phyloP scores from a whole-genome alignment of 495 filamentous ascomycete genomes.

The Aspergillus hancockii region DNA sequence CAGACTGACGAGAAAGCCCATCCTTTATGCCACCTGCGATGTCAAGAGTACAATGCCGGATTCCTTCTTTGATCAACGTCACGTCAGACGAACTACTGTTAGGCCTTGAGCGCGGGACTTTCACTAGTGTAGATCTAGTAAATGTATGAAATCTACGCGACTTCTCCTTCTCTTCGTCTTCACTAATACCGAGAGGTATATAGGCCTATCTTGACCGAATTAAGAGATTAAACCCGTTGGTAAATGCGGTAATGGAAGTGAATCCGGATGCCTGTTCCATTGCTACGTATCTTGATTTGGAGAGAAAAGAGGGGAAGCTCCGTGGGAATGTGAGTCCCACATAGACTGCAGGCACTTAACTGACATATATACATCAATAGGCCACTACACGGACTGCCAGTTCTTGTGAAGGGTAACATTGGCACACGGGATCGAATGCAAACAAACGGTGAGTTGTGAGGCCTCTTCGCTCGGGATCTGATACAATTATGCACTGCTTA shows the following conservation, averaged over 20 bases:
- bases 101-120: constrained; percentile 46
- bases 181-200: too few species aligned
- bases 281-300: constrained; percentile 50
- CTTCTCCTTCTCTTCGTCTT: neutral
- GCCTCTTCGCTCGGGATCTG: constrained; percentile 17
- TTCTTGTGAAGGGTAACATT: constrained; percentile 70
- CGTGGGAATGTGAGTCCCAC: constrained; percentile 33
- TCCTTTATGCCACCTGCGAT: too few species aligned
- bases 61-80: constrained; percentile 43
- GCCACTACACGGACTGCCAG: constrained; percentile 66
- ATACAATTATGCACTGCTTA: neutral
- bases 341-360: too few species aligned
- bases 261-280: constrained; percentile 58
- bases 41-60: too few species aligned
- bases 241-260: constrained; percentile 54
- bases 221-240: constrained; percentile 49
- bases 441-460: constrained; percentile 43
- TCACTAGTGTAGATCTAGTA: constrained; percentile 61
- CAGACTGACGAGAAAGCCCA: too few species aligned
- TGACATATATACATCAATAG: too few species aligned
- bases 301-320: constrained; percentile 48
- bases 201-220: constrained; percentile 55
- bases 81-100: constrained; percentile 52
- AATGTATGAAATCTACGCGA: constrained; percentile 37
- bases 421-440: constrained; percentile 65